phyloP scores from a whole-genome alignment of 2,329 filamentous ascomycete genomes.

The Cytospora piceicola region DNA sequence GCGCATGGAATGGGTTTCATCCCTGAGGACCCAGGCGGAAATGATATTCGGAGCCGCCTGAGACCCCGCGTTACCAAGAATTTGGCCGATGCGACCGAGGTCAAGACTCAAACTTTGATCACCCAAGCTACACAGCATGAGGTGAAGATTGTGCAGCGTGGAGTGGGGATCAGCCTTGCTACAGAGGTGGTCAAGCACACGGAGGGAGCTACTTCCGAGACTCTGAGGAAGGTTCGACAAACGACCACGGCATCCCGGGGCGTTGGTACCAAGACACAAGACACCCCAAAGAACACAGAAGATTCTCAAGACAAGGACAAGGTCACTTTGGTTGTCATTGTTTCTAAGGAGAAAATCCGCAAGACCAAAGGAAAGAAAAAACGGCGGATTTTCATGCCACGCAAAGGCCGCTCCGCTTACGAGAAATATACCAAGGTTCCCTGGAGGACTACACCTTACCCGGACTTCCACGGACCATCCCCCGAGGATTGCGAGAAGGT shows the following conservation, averaged over 20 bases:
- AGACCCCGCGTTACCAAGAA: constrained; percentile 9
- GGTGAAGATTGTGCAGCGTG: neutral
- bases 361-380: neutral
- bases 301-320: neutral
- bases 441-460: constrained; percentile 59
- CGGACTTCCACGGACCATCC: constrained; percentile 67
- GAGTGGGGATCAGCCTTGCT: neutral
- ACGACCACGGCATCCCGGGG: neutral
- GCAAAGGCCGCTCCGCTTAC: constrained; percentile 22
- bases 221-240: neutral
- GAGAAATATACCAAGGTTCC: constrained; percentile 19
- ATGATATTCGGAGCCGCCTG: neutral
- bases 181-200: neutral
- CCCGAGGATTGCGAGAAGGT: constrained; percentile 71
- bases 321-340: neutral
- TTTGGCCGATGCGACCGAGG: neutral
- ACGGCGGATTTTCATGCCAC: constrained; percentile 6
- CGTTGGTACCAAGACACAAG: neutral
- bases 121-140: neutral
- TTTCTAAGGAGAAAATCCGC: neutral
- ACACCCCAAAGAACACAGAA: neutral
- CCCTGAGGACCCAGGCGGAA: neutral
- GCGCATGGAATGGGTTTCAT: constrained; percentile 9
- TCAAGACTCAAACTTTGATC: neutral
- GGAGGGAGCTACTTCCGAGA: neutral